Base-by-base conservation (phyloP, 495 filamentous ascomycete genomes). In the Articulospora tetracladia region DNA sequence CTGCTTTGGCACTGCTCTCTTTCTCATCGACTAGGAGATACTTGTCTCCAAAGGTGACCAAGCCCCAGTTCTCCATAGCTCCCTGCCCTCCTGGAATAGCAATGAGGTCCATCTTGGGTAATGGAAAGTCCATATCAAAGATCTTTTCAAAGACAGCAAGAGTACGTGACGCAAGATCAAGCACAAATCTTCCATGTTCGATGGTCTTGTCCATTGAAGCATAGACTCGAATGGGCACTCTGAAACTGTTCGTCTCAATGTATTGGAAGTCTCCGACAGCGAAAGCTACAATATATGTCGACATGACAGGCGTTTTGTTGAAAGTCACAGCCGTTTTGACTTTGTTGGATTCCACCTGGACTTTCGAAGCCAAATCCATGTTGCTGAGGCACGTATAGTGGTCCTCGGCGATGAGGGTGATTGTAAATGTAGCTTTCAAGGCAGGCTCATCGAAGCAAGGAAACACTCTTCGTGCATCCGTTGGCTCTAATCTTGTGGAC, bases 361-460 rank as follows among this genome's bases (percentile, higher is more conserved):
- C 75, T 10, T 85, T 83, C 0, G 76, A 77, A 1, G 75, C 80
- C 26, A 82, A 79, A 65, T 88, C 84, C 86, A 87, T 89, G 71
- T 89, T 89, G 70, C 85, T 86, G 63, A 89, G 69, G 64, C 84
- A 87, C 20, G 82, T 83, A 74, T 83, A 74, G 59, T 79, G 70
- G 68, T 85, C 79, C 67, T 86, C 83, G 0, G 84, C 83, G 54
- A 87, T 72, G 47, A 89, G 72, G 7, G 83, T 87, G 39, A 88
- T 75, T 8, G 86, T 83, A 74, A 85, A 89, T 64, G 79, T 77
- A 58, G 85, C 82, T 72, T 89, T 89, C 60, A 89, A 74, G 10
- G 83, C 86, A 17, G 86, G 86, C 73, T 89, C 86, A 67, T 89
- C 86, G 66, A 86, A 87, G 72, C 86, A 88, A 25, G 86, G 86